Conservation (phyloP, 2,329 filamentous ascomycete genomes). For the Rhynchosporium secalis region DNA sequence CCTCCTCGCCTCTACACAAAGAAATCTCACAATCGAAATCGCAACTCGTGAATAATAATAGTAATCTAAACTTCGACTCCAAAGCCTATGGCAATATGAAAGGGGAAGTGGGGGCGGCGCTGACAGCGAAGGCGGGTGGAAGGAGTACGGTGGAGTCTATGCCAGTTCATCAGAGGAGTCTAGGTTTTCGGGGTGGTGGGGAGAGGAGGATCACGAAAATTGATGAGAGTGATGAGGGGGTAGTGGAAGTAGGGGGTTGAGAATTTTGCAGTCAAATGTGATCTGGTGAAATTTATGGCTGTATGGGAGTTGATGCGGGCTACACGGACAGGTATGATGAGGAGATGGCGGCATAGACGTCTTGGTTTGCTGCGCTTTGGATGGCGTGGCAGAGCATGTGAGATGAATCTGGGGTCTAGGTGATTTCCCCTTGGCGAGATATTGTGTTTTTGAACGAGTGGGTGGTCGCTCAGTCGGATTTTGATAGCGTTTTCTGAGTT, state of each 20-base stretch:
- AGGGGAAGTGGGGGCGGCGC: slow-evolving; percentile 25
- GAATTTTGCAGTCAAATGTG: neutral
- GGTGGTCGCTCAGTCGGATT: too few species aligned
- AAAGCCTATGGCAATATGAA: slow-evolving; percentile 17
- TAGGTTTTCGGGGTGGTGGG: slow-evolving; percentile 35
- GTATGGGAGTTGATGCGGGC: neutral
- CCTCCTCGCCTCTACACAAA: slow-evolving; percentile 51
- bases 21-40: slow-evolving; percentile 19
- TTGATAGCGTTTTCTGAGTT: too few species aligned
- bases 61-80: slow-evolving; percentile 27
- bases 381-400: too few species aligned
- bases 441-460: too few species aligned
- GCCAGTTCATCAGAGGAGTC: slow-evolving; percentile 32
- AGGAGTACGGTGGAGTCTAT: slow-evolving; percentile 32
- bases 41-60: slow-evolving; percentile 13
- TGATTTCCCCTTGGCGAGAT: too few species aligned
- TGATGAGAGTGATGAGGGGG: slow-evolving; percentile 29
- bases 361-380: neutral
- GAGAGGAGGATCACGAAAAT: slow-evolving; percentile 36
- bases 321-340: neutral
- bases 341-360: too few species aligned
- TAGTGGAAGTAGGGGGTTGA: neutral
- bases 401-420: too few species aligned
- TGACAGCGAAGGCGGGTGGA: slow-evolving; percentile 27
- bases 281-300: neutral